phyloP scores from a whole-genome alignment of 2,329 filamentous ascomycete genomes.

The Didymella exigua region DNA sequence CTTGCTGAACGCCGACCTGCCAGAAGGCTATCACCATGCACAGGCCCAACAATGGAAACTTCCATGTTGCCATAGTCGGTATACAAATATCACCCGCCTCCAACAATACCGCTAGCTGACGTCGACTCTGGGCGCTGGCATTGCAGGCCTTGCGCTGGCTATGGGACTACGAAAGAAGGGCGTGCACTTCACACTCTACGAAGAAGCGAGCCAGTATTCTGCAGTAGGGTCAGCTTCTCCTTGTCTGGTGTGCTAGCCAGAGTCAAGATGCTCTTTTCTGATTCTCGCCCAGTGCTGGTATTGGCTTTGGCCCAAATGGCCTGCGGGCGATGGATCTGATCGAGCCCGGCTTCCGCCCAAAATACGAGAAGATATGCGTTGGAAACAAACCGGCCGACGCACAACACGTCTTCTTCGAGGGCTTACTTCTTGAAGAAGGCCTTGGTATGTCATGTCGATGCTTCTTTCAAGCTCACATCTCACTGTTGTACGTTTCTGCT shows the following conservation, averaged over 20 bases:
- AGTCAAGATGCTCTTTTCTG: background rate
- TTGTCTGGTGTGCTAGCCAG: background rate
- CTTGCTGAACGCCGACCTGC: background rate
- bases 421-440: conserved; percentile 49
- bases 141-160: conserved; percentile 36
- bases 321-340: conserved; percentile 52
- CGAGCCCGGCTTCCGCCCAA: conserved; percentile 45
- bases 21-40: conserved; percentile 22
- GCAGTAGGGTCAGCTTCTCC: conserved; percentile 26
- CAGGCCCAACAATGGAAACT: background rate
- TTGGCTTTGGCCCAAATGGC: conserved; percentile 50
- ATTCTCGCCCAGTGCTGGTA: conserved; percentile 24
- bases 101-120: background rate
- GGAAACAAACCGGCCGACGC: conserved; percentile 48
- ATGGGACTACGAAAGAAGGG: conserved; percentile 31
- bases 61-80: conserved; percentile 8
- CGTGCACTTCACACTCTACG: conserved; percentile 36
- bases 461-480: background rate
- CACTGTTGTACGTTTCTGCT: background rate
- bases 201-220: conserved; percentile 30
- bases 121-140: conserved; percentile 29
- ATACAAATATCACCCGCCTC: too few relatives aligned
- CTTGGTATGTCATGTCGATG: conserved; percentile 43
- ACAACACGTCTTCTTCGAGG: conserved; percentile 51
- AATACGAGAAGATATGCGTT: conserved; percentile 50